These are phyloP conservation scores for Ophiostoma piceae DNA, from an alignment of 2,329 filamentous ascomycete species.

Conservation along the genomic window DNA sequence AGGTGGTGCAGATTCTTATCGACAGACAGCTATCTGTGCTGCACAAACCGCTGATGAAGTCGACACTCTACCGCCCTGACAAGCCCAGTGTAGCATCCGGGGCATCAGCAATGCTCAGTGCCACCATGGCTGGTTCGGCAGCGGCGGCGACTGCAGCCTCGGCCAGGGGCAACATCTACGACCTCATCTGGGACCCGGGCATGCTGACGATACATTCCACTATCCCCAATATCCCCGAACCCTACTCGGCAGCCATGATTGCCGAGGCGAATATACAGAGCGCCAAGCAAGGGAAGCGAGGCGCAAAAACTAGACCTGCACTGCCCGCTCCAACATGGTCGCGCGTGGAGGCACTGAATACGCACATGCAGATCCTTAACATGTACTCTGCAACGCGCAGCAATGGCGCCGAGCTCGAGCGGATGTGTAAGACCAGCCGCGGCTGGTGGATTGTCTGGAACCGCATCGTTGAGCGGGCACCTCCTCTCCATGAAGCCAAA, in stretches of 20 bases:
- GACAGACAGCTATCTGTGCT: constrained; percentile 51
- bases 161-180: constrained; percentile 46
- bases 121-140: neutral
- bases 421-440: constrained; percentile 60
- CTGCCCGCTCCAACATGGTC: constrained; percentile 43
- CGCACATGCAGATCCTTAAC: constrained; percentile 59
- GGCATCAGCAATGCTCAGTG: constrained; percentile 18
- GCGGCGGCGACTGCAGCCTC: constrained; percentile 11
- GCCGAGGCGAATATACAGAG: neutral
- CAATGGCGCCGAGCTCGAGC: constrained; percentile 47
- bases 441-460: constrained; percentile 69
- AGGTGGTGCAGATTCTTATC: constrained; percentile 21
- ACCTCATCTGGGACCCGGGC: constrained; percentile 58
- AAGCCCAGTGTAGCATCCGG: constrained; percentile 38
- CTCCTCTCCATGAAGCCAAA: neutral
- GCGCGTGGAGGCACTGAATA: constrained; percentile 58
- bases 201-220: constrained; percentile 56
- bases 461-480: constrained; percentile 41
- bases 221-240: constrained; percentile 60
- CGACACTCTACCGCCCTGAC: constrained; percentile 53
- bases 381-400: constrained; percentile 46
- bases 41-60: constrained; percentile 50
- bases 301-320: neutral
- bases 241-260: constrained; percentile 24
- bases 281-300: neutral